phyloP scores from a whole-genome alignment of 2,329 filamentous ascomycete genomes.

The Microthyrium microscopicum region DNA sequence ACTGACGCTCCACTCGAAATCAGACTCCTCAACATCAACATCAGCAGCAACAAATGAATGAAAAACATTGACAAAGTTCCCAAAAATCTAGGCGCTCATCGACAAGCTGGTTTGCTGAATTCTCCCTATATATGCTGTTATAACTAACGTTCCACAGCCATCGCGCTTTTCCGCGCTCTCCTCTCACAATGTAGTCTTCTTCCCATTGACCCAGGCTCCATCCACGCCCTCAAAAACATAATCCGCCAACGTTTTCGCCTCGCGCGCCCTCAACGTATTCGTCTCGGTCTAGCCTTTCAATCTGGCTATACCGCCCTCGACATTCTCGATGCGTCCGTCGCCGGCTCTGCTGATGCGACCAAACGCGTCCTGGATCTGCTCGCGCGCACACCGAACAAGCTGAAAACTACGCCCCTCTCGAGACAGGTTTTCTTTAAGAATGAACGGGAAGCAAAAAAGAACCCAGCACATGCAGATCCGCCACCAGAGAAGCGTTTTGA shows the following conservation, averaged over 20 bases:
- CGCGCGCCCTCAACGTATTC: slow-evolving; percentile 41
- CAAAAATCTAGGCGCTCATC: slow-evolving; percentile 2
- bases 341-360: slow-evolving; percentile 15
- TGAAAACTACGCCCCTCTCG: slow-evolving; percentile 10
- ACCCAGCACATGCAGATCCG: slow-evolving; percentile 17
- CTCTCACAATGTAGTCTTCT: slow-evolving; percentile 40
- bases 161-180: slow-evolving; percentile 58
- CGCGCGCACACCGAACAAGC: slow-evolving; percentile 11
- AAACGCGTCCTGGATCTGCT: slow-evolving; percentile 15
- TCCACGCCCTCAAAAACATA: slow-evolving; percentile 37
- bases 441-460: slow-evolving; percentile 12
- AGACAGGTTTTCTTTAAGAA: no score
- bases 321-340: slow-evolving; percentile 24
- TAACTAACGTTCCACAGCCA: slow-evolving; percentile 27
- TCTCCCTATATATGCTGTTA: no score
- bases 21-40: no score
- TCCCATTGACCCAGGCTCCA: slow-evolving; percentile 33
- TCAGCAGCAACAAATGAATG: no score
- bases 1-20: no score
- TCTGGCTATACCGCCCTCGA: slow-evolving; percentile 47
- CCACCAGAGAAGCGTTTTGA: slow-evolving; percentile 28
- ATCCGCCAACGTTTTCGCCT: slow-evolving; percentile 46
- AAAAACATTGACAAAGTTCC: no score
- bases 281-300: slow-evolving; percentile 45
- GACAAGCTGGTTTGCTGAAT: slow-evolving; percentile 4